A percentile compares a stretch with the other conserved stretches of the same genome.
Conservation (phyloP, 768 basidiomycete species). For the Porpolomopsis calyptriformis region DNA sequence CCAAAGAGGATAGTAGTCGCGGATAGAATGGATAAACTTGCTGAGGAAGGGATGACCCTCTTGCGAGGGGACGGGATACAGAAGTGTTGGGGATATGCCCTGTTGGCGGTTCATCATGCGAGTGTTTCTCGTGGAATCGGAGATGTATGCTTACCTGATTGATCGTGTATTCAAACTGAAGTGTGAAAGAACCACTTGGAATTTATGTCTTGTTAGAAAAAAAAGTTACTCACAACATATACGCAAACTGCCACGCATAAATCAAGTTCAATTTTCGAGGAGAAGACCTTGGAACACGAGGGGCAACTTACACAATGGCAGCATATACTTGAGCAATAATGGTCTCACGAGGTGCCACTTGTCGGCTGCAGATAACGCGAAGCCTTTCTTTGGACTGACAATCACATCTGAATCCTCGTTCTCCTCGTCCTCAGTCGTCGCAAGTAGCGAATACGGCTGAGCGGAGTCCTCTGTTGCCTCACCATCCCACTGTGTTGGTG, state of each 20-base stretch:
- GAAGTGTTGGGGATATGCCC: constrained; percentile 83
- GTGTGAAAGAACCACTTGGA: not conserved
- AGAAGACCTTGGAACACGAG: not conserved
- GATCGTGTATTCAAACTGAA: constrained; percentile 82
- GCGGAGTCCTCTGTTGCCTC: constrained; percentile 19
- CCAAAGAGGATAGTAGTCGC: constrained; percentile 95
- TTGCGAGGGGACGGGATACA: constrained; percentile 72
- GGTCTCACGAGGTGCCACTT: constrained; percentile 80
- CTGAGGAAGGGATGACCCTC: constrained; percentile 53
- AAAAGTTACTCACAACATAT: constrained; percentile 30
- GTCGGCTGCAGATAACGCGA: constrained; percentile 53
- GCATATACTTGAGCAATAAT: constrained; percentile 74
- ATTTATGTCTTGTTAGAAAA: not conserved
- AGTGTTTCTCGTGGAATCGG: too few relatives aligned
- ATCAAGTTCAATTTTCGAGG: constrained; percentile 9
- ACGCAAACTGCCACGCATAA: constrained; percentile 23
- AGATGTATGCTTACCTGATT: constrained; percentile 66
- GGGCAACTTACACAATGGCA: constrained; percentile 72
- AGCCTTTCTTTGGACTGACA: constrained; percentile 30
- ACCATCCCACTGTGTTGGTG: constrained; percentile 30
- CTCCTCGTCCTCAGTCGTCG: constrained; percentile 28
- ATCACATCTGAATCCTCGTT: constrained; percentile 33
- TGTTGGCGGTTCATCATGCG: constrained; percentile 18
- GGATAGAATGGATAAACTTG: constrained; percentile 68
- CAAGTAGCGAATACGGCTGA: constrained; percentile 36